Percentiles rank a stretch among this genome's conserved stretches.
phyloP scores from a whole-genome alignment of 441 rosid species.

The Corymbia calophylla region DNA sequence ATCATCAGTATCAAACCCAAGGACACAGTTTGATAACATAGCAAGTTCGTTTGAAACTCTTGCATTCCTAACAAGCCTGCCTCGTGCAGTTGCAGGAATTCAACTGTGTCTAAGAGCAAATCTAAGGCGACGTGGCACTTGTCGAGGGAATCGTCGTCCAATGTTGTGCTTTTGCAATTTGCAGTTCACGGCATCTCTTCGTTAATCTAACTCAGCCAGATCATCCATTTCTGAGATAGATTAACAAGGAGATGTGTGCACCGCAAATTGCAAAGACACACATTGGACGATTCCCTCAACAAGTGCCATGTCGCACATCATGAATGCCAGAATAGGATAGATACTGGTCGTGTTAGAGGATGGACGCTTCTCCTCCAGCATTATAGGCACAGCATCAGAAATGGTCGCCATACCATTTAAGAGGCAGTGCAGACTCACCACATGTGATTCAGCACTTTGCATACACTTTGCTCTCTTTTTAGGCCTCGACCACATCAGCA shows the following conservation, averaged over 20 bases:
- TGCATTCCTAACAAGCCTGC: background rate
- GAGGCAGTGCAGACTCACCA: background rate
- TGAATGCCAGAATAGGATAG: background rate
- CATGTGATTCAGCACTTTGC: rapidly evolving
- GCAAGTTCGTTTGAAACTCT: background rate
- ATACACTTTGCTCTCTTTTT: background rate
- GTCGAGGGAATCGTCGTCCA: too few species aligned
- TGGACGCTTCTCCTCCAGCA: background rate
- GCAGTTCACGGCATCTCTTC: too few species aligned
- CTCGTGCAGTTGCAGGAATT: background rate
- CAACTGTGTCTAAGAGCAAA: background rate
- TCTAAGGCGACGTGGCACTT: too few species aligned
- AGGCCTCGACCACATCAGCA: background rate
- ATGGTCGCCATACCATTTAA: background rate
- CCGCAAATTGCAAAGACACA: background rate
- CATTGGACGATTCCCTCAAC: background rate
- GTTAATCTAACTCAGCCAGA: background rate
- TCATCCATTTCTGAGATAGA: background rate
- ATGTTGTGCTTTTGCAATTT: too few species aligned
- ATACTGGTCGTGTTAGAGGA: rapidly evolving
- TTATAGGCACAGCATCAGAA: background rate
- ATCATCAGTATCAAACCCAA: background rate
- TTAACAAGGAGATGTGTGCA: background rate
- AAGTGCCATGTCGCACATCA: background rate
- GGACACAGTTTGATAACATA: background rate